These are phyloP conservation scores for Chlamydomonas applanata DNA, from an alignment of 139 green algal species.

Conservation along the genomic window DNA sequence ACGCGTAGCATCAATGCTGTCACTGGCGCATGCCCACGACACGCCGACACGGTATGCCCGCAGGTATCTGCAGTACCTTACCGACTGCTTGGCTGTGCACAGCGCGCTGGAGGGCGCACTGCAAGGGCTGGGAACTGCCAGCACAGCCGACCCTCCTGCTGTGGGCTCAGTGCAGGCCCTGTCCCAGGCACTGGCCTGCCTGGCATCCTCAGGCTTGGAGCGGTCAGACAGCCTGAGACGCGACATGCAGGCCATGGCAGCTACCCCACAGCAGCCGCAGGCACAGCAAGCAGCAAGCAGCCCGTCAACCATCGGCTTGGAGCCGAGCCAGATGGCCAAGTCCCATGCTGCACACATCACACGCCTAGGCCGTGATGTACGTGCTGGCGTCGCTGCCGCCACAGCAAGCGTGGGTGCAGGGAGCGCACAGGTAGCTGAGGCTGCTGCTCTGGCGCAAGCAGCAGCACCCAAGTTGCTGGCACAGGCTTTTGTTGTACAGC, in stretches of 20 bases:
- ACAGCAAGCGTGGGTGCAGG: neutral
- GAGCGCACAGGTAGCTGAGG: neutral
- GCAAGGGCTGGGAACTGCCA: neutral
- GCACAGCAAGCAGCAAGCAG: neutral
- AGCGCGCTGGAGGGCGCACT: neutral
- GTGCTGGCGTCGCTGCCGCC: neutral
- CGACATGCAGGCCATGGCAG: neutral
- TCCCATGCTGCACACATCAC: neutral
- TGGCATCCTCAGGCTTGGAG: conserved; percentile 1
- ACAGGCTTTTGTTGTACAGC: conserved; percentile 5
- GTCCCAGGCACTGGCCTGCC: neutral
- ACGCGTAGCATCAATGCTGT: neutral
- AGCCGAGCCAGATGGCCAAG: neutral
- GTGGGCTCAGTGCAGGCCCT: neutral
- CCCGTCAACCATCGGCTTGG: neutral
- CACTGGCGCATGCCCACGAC: too few relatives aligned
- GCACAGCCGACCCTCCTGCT: neutral
- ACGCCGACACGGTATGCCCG: too few relatives aligned
- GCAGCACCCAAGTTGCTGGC: conserved; percentile 4
- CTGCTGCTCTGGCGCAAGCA: neutral
- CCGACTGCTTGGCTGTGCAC: conserved; percentile 15
- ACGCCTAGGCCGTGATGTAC: conserved; percentile 1
- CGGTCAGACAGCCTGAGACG: neutral
- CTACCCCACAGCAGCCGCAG: neutral
- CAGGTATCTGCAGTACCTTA: conserved; percentile 18